Evolutionary conservation across 225 moss, liverwort and hornwort genomes (phyloP).

Genomic region (Physcomitrium patens): DNA sequence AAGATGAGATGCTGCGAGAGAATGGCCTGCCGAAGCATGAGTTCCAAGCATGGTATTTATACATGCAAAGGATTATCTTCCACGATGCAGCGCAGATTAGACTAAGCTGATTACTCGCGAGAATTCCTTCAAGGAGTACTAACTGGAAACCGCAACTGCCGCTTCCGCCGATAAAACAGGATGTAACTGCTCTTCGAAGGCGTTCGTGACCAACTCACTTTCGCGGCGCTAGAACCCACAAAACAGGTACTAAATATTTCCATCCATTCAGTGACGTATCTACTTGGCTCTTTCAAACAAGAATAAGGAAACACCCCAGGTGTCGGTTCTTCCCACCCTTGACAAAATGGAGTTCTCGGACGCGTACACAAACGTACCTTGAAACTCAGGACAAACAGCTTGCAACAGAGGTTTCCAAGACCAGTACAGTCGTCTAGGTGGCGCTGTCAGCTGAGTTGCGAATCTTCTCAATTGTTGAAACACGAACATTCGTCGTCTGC

Average conservation of each 20-base stretch:
- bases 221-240: background rate
- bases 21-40: background rate
- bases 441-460: background rate
- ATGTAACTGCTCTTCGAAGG: background rate
- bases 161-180: constrained; percentile 10
- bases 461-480: background rate
- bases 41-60: background rate
- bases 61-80: background rate
- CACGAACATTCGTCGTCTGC: background rate
- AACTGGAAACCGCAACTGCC: background rate
- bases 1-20: constrained; percentile 1
- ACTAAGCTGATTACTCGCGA: constrained; percentile 4
- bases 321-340: too few relatives aligned
- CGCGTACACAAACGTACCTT: background rate
- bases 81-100: background rate
- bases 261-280: too few relatives aligned
- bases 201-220: background rate
- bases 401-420: background rate
- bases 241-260: too few relatives aligned
- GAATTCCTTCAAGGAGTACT: background rate
- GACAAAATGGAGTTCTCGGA: too few relatives aligned
- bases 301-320: too few relatives aligned
- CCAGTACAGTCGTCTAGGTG: background rate
- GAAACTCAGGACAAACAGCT: background rate
- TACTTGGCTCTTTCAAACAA: too few relatives aligned